These are phyloP conservation scores for Helianthus tuberosus DNA, from an alignment of 129 eudicot genomes.

Conservation along the genomic window DNA sequence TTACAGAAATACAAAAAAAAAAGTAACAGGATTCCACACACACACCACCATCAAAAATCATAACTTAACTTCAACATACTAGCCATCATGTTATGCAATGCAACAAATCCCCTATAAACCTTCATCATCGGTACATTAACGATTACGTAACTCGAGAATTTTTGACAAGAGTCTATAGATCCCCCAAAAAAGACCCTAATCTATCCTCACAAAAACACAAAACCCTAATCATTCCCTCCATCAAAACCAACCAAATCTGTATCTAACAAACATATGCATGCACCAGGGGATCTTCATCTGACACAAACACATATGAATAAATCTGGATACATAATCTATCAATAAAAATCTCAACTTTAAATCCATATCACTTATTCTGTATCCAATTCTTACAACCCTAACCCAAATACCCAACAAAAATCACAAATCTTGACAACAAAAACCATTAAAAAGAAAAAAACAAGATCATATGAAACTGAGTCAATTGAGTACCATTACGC, in stretches of 20 bases:
- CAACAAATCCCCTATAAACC: constrained; percentile 1
- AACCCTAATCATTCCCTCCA: neutral
- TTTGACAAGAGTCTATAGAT: neutral
- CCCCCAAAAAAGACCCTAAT: neutral
- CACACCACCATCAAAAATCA: neutral
- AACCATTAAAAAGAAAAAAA: neutral
- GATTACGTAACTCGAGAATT: neutral
- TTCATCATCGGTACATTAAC: neutral
- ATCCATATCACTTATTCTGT: neutral
- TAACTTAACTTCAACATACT: neutral
- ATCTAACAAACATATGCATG: neutral
- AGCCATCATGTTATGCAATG: neutral
- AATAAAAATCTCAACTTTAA: too few relatives aligned
- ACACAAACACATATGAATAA: too few relatives aligned
- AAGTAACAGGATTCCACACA: neutral
- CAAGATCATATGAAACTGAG: neutral
- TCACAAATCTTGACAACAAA: constrained; percentile 3
- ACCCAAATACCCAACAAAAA: neutral
- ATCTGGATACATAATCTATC: too few relatives aligned
- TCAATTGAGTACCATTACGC: constrained; percentile 54
- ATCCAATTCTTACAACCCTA: neutral
- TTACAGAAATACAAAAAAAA: neutral
- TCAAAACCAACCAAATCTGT: neutral
- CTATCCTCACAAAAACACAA: too few relatives aligned
- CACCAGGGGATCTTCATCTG: too few relatives aligned